Base-by-base conservation (phyloP, 768 basidiomycete species). In the Pleurotus sapidus region DNA sequence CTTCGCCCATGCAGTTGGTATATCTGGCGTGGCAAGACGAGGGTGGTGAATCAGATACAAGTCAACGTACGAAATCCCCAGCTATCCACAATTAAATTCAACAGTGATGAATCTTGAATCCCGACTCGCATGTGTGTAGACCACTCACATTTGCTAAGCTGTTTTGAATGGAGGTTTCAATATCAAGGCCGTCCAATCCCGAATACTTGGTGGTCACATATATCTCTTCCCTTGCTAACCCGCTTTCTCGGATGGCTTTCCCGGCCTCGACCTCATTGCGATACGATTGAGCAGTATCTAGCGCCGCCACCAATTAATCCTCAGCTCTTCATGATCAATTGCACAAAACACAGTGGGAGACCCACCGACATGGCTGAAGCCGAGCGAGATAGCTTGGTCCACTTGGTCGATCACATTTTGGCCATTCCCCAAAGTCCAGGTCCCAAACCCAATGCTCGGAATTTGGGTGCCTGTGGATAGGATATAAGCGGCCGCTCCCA, bases 201-300 rank as follows among this genome's bases (percentile, higher is more conserved):
- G 84, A 83, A 63, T 78, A 87, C 63, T 88, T 87, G 27, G 86
- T 88, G 3, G 86, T 88, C 60, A 90, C 78, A 67, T 76, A 88
- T 23, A 88, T 61, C 1, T 86, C 82, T 12, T 73, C 57, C n/a
- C 86, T 78, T 38, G 74, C 63, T 4, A 85, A 73, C 1, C 85
- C 84, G 59, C 81, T 85, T 60, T 87, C 80, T 17, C 72, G 74
- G 57, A 82, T 76, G 5, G 77, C 83, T 39, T 64, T 65, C 2
- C 84, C 85, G 6, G 78, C 80, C 61, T 88, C 84, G 1, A 63
- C 65, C 68, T 87, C 85, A 57, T 87, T 88, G n/a, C 74, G 57
- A 67, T 87, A 88, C 1, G 68, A 20, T 63, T 88, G 84, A 1
- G 84, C 85, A 2, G 84, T 87, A 61, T 85, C 84, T 86, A 61